phyloP scores from a whole-genome alignment of 1,284 basidiomycete species.

The Mycosarcoma maydis region DNA sequence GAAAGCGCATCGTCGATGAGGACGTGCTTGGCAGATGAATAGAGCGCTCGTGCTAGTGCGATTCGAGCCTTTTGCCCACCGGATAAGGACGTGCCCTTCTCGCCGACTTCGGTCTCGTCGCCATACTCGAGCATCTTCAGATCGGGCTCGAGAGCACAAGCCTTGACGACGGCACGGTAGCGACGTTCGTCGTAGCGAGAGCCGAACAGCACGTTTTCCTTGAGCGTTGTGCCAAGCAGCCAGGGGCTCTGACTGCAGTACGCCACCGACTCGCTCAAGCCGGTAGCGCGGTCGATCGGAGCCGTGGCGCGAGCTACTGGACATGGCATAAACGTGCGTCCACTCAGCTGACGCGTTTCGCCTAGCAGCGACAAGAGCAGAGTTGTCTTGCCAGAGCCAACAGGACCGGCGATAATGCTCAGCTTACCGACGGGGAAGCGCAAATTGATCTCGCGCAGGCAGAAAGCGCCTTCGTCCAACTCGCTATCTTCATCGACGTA shows the following conservation, averaged over 20 bases:
- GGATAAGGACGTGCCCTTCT: constrained; percentile 76
- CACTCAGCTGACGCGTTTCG: constrained; percentile 70
- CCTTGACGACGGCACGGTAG: constrained; percentile 81
- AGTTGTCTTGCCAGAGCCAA: constrained; percentile 70
- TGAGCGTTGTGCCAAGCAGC: constrained; percentile 91
- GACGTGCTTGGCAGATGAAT: constrained; percentile 85
- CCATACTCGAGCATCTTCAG: constrained; percentile 92
- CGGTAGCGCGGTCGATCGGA: constrained; percentile 70
- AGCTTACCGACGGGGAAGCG: constrained; percentile 73
- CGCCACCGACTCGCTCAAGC: constrained; percentile 79
- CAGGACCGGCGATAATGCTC: constrained; percentile 75
- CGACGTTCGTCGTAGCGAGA: constrained; percentile 81
- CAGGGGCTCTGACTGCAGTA: constrained; percentile 94
- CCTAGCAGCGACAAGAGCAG: constrained; percentile 73
- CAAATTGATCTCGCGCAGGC: constrained; percentile 71
- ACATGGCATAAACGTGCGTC: constrained; percentile 71
- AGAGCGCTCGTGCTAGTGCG: constrained; percentile 82
- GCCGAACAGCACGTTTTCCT: constrained; percentile 92
- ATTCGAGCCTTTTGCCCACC: constrained; percentile 93
- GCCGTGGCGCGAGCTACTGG: constrained; percentile 67
- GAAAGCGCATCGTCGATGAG: constrained; percentile 90
- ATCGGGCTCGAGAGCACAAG: constrained; percentile 82
- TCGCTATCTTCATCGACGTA: constrained; percentile 60
- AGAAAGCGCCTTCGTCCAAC: constrained; percentile 66
- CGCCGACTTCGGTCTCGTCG: constrained; percentile 89